These are phyloP conservation scores for Daldinia decipiens DNA, from an alignment of 495 filamentous ascomycete species.

Conservation along the genomic window DNA sequence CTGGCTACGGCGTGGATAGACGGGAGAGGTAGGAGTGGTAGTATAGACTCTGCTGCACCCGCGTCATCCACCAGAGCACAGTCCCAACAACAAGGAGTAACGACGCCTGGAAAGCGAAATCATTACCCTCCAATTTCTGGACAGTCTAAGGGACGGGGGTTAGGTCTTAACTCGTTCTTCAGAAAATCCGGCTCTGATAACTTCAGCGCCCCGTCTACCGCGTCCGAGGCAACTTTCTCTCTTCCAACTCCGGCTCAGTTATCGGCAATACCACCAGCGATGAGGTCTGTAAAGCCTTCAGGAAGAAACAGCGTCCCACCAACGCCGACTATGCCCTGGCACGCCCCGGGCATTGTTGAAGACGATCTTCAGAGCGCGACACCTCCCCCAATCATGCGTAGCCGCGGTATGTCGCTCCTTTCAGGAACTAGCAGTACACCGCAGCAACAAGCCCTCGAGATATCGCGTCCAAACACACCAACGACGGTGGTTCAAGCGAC, in stretches of 20 bases:
- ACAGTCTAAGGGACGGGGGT: constrained; percentile 49
- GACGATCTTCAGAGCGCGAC: constrained; percentile 53
- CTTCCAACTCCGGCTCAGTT: constrained; percentile 33
- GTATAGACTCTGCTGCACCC: constrained; percentile 46
- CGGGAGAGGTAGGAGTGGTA: constrained; percentile 52
- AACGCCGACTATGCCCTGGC: constrained; percentile 43
- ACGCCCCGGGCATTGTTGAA: constrained; percentile 35
- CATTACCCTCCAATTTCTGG: constrained; percentile 60
- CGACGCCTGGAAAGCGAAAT: constrained; percentile 47
- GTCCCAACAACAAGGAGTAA: constrained; percentile 14
- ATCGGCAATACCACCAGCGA: constrained; percentile 13
- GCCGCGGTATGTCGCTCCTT: constrained; percentile 39
- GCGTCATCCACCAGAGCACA: constrained; percentile 5
- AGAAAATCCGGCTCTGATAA: constrained; percentile 48
- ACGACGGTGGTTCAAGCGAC: constrained; percentile 26
- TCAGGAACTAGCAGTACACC: constrained; percentile 39
- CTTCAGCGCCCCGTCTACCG: constrained; percentile 45
- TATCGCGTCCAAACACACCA: constrained; percentile 14
- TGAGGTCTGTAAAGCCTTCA: constrained; percentile 16
- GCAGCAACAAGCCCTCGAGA: constrained; percentile 14
- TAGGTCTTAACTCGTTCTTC: constrained; percentile 53
- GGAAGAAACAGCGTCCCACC: constrained; percentile 46
- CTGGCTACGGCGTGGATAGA: constrained; percentile 21
- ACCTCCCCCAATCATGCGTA: constrained; percentile 59
- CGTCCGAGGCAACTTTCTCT: constrained; percentile 51